phyloP scores from a whole-genome alignment of 192 early-diverging fungal species.

The Linnemannia elongata region DNA sequence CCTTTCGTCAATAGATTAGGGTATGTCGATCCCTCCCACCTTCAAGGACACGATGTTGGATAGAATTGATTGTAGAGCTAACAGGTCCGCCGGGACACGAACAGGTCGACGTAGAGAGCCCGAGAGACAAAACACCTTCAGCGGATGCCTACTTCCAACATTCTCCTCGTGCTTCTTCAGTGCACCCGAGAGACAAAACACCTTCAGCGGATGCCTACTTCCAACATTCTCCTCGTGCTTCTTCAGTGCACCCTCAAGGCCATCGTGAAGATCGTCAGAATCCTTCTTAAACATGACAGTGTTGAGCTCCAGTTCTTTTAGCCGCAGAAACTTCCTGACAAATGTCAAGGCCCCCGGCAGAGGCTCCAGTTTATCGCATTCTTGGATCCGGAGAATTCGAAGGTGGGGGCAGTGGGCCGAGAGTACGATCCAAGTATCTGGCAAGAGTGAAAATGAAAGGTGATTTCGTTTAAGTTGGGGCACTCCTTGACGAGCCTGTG shows the following conservation, averaged over 20 bases:
- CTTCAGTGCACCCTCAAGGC: not conserved
- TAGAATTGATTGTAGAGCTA: not conserved
- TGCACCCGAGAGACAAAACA: not conserved
- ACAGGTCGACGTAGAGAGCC: not conserved
- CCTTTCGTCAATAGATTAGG: not conserved
- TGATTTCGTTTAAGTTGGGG: not conserved
- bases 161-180: not conserved
- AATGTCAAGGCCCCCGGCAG: not conserved
- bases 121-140: not conserved
- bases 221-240: not conserved
- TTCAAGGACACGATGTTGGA: not conserved
- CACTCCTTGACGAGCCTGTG: not conserved
- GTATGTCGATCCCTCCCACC: not conserved
- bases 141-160: not conserved
- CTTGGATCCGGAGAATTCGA: not conserved
- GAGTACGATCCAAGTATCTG: not conserved
- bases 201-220: not conserved
- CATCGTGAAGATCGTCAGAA: not conserved
- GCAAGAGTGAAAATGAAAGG: not conserved
- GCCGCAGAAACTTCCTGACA: not conserved
- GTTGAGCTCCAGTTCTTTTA: not conserved
- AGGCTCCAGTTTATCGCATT: not conserved
- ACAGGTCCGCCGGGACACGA: not conserved
- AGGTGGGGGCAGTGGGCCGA: not conserved
- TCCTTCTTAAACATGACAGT: not conserved